Percentiles rank a stretch among this genome's conserved stretches.
phyloP scores from a whole-genome alignment of 305 asterid species.

The Rubia balearica region DNA sequence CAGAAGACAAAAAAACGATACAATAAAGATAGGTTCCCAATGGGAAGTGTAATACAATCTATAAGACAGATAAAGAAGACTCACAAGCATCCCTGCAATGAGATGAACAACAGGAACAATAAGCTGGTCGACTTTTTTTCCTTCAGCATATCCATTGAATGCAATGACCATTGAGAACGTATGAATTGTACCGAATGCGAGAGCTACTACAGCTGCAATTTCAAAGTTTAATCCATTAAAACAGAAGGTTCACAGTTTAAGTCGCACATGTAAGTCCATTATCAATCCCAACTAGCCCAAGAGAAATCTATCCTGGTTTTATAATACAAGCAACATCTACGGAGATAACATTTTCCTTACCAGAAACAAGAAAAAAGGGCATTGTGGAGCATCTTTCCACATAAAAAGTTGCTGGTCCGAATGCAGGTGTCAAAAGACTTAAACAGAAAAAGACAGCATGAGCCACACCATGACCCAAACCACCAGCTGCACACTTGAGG shows the following conservation, averaged over 20 bases:
- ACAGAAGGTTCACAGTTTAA: not conserved
- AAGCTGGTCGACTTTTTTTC: conserved; percentile 55
- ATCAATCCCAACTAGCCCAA: not conserved
- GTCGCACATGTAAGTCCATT: conserved; percentile 3
- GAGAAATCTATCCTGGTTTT: not conserved
- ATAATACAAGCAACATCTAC: not conserved
- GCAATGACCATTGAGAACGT: conserved; percentile 97
- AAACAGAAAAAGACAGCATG: conserved; percentile 96
- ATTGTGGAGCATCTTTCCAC: conserved; percentile 80
- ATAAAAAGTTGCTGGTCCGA: conserved; percentile 94
- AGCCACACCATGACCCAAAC: conserved; percentile 98
- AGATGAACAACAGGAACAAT: conserved; percentile 77
- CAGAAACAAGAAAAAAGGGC: conserved; percentile 86
- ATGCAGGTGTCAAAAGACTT: conserved; percentile 91
- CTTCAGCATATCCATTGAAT: conserved; percentile 75
- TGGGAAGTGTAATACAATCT: not conserved
- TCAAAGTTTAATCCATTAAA: conserved; percentile 9
- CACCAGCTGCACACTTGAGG: conserved; percentile 63
- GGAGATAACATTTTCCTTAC: conserved; percentile 30
- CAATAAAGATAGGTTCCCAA: not conserved
- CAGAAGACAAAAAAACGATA: not conserved
- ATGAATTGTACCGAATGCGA: conserved; percentile 90
- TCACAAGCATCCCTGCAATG: conserved; percentile 75
- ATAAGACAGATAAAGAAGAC: conserved; percentile 21
- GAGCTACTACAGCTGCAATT: conserved; percentile 80